Evolutionary conservation across 2,329 filamentous ascomycete species (phyloP).

Genomic region (Epicoccum nigrum): DNA sequence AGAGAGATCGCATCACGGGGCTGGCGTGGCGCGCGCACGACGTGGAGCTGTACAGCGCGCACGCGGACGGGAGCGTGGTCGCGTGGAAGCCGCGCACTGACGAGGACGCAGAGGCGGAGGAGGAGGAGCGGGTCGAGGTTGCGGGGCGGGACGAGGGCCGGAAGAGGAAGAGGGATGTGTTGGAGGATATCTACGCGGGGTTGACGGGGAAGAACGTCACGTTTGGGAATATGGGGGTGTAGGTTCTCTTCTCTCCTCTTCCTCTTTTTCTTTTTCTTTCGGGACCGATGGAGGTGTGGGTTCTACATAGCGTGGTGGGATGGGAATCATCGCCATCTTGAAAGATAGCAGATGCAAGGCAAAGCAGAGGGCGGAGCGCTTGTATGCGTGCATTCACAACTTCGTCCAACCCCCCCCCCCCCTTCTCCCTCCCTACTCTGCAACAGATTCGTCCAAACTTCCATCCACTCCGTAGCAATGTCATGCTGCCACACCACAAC

Average conservation of each 20-base stretch:
- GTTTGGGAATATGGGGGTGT: conserved; percentile 48
- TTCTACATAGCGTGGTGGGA: no score
- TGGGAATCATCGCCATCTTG: no score
- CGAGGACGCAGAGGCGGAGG: conserved; percentile 53
- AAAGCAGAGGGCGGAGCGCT: no score
- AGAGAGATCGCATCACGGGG: conserved; percentile 65
- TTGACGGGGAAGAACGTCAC: conserved; percentile 75
- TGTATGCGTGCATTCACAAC: no score
- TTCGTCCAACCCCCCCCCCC: no score
- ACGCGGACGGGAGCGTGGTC: conserved; percentile 82
- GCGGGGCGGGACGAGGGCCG: conserved; percentile 42
- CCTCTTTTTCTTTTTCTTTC: no score
- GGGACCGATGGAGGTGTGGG: no score
- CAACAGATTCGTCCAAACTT: no score
- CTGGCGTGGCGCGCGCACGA: conserved; percentile 76
- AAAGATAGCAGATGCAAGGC: no score
- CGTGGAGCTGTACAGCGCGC: conserved; percentile 79
- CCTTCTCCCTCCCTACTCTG: no score
- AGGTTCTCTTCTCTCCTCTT: neutral
- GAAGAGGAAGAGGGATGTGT: conserved; percentile 75
- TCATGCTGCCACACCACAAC: neutral
- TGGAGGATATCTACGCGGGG: conserved; percentile 80
- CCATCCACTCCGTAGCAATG: no score
- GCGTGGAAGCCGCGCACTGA: conserved; percentile 72
- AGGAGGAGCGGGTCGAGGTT: conserved; percentile 49